phyloP scores from a whole-genome alignment of 805 yeast genomes.

The Schwanniomyces polymorphus region DNA sequence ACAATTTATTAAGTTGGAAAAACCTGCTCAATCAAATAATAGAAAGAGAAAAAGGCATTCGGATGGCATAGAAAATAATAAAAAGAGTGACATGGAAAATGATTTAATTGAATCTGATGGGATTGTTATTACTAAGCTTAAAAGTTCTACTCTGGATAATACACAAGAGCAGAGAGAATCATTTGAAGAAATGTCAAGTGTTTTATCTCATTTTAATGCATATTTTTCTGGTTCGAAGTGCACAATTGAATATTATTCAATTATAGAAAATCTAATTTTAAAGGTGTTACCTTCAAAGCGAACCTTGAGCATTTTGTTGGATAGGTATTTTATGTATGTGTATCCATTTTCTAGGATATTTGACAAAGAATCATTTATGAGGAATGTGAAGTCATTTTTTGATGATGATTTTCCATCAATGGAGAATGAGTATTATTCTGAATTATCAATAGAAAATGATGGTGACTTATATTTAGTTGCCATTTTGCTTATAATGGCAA shows the following conservation, averaged over 20 bases:
- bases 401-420: constrained; percentile 19
- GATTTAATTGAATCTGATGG: constrained; percentile 29
- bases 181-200: not conserved
- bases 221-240: constrained; percentile 17
- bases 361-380: constrained; percentile 25
- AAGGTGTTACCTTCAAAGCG: constrained; percentile 29
- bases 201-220: constrained; percentile 12
- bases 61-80: not conserved
- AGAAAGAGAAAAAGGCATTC: not conserved
- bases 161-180: not conserved
- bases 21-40: not conserved
- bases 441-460: constrained; percentile 25
- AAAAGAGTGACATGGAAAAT: constrained; percentile 17
- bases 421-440: constrained; percentile 15
- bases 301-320: constrained; percentile 23
- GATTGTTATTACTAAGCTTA: constrained; percentile 26
- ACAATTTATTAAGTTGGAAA: constrained; percentile 17
- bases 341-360: constrained; percentile 38
- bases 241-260: constrained; percentile 22
- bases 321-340: constrained; percentile 38
- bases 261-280: constrained; percentile 27
- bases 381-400: constrained; percentile 25
- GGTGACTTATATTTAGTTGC: constrained; percentile 31
- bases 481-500: constrained; percentile 24
- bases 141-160: constrained; percentile 9